These are phyloP conservation scores for Fusarium sp. DNA, from an alignment of 2,329 filamentous ascomycete species.

Conservation along the genomic window DNA sequence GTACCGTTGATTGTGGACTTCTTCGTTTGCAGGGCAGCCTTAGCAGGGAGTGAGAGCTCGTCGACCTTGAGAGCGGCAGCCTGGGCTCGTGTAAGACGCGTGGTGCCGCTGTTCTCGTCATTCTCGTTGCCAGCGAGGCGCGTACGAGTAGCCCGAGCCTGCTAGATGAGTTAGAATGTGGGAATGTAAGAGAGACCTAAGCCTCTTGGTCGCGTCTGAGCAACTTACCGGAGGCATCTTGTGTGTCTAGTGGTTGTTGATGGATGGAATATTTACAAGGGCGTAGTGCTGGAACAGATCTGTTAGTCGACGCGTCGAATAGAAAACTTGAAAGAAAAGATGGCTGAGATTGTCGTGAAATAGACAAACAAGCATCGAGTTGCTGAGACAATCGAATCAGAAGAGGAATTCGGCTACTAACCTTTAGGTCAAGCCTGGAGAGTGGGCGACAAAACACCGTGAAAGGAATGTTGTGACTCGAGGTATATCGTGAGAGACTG, in stretches of 20 bases:
- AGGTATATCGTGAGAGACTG: slow-evolving; percentile 50
- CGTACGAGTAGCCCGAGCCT: slow-evolving; percentile 79
- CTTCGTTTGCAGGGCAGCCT: slow-evolving; percentile 79
- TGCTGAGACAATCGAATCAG: slow-evolving; percentile 53
- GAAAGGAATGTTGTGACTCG: slow-evolving; percentile 57
- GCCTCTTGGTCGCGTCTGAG: slow-evolving; percentile 30
- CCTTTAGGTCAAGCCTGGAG: slow-evolving; percentile 55
- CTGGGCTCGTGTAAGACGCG: slow-evolving; percentile 94
- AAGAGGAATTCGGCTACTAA: slow-evolving; percentile 52
- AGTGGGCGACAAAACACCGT: slow-evolving; percentile 53
- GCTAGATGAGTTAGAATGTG: slow-evolving; percentile 44
- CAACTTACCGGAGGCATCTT: slow-evolving; percentile 58
- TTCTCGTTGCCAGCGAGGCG: slow-evolving; percentile 91
- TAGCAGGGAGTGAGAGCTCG: slow-evolving; percentile 69
- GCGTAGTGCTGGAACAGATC: slow-evolving; percentile 32
- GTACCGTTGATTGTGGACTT: slow-evolving; percentile 70
- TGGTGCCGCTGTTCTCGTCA: slow-evolving; percentile 87
- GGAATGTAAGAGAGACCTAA: slow-evolving; percentile 1
- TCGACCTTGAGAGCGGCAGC: slow-evolving; percentile 80
- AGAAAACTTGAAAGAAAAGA: slow-evolving; percentile 21
- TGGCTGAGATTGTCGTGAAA: slow-evolving; percentile 22
- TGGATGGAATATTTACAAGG: slow-evolving; percentile 42
- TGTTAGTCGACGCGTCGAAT: slow-evolving; percentile 50
- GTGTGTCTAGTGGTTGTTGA: slow-evolving; percentile 46
- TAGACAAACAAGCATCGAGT: slow-evolving; percentile 22